Conservation (phyloP, 768 basidiomycete genomes). For the Suillus decipiens region DNA sequence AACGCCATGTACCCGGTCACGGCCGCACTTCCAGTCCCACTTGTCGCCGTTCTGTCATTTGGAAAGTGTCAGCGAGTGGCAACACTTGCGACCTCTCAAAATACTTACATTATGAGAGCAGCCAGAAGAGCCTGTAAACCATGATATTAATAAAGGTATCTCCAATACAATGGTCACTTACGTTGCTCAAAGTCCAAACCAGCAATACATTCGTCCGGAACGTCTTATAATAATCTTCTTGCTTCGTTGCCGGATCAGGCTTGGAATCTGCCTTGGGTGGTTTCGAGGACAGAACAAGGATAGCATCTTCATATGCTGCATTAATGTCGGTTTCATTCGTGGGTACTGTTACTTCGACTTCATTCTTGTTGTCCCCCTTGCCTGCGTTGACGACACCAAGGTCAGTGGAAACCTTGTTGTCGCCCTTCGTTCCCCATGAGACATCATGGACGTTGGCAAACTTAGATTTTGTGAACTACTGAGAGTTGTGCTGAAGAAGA, state of each 20-base stretch:
- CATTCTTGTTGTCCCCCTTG: constrained; percentile 62
- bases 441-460: constrained; percentile 91
- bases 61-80: constrained; percentile 6
- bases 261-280: constrained; percentile 70
- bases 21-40: constrained; percentile 48
- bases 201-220: constrained; percentile 91
- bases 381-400: constrained; percentile 77
- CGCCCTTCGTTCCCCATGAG: constrained; percentile 96
- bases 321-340: constrained; percentile 89
- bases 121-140: constrained; percentile 61
- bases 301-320: constrained; percentile 88
- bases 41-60: constrained; percentile 37
- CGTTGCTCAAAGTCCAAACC: constrained; percentile 88
- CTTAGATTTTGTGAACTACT: constrained; percentile 33
- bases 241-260: constrained; percentile 58
- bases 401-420: constrained; percentile 82
- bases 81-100: neutral
- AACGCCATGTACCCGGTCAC: constrained; percentile 91
- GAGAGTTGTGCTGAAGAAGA: neutral
- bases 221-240: constrained; percentile 86
- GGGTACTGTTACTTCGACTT: constrained; percentile 86
- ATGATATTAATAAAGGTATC: constrained; percentile 14
- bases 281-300: constrained; percentile 77
- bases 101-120: constrained; percentile 68
- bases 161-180: constrained; percentile 36